Conservation (phyloP, 768 basidiomycete genomes). For the Tremella fuciformis region DNA sequence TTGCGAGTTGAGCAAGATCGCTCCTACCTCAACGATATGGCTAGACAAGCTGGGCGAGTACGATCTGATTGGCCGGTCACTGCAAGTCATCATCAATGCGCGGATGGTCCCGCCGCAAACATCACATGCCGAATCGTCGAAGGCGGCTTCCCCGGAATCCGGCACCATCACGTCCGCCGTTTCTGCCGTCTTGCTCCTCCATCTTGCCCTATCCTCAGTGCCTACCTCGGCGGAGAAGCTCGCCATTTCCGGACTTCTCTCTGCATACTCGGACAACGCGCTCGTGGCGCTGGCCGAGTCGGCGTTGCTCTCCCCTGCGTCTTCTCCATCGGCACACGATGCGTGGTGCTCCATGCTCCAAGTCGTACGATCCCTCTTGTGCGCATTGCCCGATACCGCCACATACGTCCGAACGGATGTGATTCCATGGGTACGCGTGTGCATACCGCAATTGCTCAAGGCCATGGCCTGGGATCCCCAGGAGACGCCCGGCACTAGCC, state of each 20-base stretch:
- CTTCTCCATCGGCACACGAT: slow-evolving; percentile 72
- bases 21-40: slow-evolving; percentile 61
- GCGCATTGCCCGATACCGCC: slow-evolving; percentile 61
- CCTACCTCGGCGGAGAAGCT: slow-evolving; percentile 77
- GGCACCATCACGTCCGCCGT: slow-evolving; percentile 65
- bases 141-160: background rate
- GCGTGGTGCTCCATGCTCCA: slow-evolving; percentile 82
- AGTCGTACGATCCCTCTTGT: slow-evolving; percentile 72
- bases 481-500: slow-evolving; percentile 67
- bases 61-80: slow-evolving; percentile 69
- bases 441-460: slow-evolving; percentile 72
- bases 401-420: slow-evolving; percentile 75
- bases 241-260: slow-evolving; percentile 74
- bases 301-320: slow-evolving; percentile 66
- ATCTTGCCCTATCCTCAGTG: slow-evolving; percentile 75
- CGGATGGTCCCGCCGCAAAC: slow-evolving; percentile 53
- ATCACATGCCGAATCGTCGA: background rate
- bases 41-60: slow-evolving; percentile 74
- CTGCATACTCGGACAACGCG: slow-evolving; percentile 77
- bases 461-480: slow-evolving; percentile 79
- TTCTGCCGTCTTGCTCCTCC: slow-evolving; percentile 76
- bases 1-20: slow-evolving; percentile 26
- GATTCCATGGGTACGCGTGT: slow-evolving; percentile 79
- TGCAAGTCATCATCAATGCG: slow-evolving; percentile 67
- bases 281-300: slow-evolving; percentile 73